Evolutionary conservation across 805 yeast species (phyloP).

Genomic region (Kodamaea sagamina): DNA sequence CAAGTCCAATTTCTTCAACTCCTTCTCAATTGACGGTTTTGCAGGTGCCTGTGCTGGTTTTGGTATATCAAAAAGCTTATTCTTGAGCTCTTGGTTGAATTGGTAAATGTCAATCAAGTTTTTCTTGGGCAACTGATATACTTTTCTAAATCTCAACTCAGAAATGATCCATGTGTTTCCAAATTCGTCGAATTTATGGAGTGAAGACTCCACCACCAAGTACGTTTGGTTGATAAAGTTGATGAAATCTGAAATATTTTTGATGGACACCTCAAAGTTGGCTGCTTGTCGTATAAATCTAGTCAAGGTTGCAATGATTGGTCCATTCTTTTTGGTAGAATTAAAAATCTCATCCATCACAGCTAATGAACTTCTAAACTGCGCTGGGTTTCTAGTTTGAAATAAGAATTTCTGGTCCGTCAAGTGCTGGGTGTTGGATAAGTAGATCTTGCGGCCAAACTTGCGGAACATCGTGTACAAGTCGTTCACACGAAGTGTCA

Average conservation of each 20-base stretch:
- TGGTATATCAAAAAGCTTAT: constrained; percentile 7
- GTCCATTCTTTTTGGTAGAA: constrained; percentile 50
- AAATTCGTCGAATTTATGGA: constrained; percentile 38
- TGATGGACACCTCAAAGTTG: constrained; percentile 33
- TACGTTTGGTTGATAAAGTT: constrained; percentile 46
- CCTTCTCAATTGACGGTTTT: constrained; percentile 10
- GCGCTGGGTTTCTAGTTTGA: constrained; percentile 28
- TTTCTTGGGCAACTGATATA: constrained; percentile 31
- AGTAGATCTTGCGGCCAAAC: constrained; percentile 49
- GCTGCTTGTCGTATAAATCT: constrained; percentile 47
- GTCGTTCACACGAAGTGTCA: constrained; percentile 51
- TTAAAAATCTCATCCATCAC: constrained; percentile 42
- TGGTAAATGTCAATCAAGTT: constrained; percentile 23
- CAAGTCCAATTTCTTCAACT: constrained; percentile 20
- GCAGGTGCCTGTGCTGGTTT: constrained; percentile 4
- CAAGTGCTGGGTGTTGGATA: constrained; percentile 46
- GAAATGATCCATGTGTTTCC: constrained; percentile 44
- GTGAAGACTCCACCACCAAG: constrained; percentile 29
- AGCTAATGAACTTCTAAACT: constrained; percentile 31
- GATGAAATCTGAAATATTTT: constrained; percentile 39
- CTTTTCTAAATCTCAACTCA: constrained; percentile 44
- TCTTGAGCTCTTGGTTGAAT: constrained; percentile 8
- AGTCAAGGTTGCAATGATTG: constrained; percentile 49
- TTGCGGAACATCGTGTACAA: constrained; percentile 48
- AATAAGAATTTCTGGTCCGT: constrained; percentile 42